Evolutionary conservation across 306 rosid genomes (phyloP), one percentile per base, ranked within the genome.

Genomic region (Macrotyloma uniflorum): DNA sequence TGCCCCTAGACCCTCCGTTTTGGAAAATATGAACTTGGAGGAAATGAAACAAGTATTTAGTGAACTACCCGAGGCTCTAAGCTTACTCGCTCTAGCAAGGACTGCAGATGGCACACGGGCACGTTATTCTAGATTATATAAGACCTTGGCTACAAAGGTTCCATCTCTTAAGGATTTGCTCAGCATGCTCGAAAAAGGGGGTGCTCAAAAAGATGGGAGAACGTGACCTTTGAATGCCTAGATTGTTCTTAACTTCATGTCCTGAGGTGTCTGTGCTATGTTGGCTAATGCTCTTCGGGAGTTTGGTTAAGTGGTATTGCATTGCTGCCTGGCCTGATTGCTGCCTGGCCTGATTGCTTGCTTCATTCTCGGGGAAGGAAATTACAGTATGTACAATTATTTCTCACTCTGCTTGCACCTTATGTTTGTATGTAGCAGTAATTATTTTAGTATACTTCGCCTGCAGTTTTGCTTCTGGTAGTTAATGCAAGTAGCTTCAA

Each of bases 81-180:
- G 98, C 85, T 83, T 95, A 85, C 98, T 95, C 78, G 94, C 98
- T 74, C 82, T 91, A 61, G 98, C 98, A 82, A 91, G 98, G 80
- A 92, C 98, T 0, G 92, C 97, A 8, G 98, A 92, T 81, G 98
- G 97, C 64, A 95, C 98, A 24, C 84, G 96, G 67, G 98, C 98
- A 11, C 90, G 98, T 14, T 95, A 90, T 82, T 91, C 97, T 67
- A 88, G 98, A 83, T 82, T 92, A 19, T 95, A 91, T 73, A 80
- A 90, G 84, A 95, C 98, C 84, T 86, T 95, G 80, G 98, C 98
- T 78, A 76, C 93, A 83, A 95, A 95, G 83, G 98, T 95, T 83
- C 97, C 98, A 19, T 89, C 93, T 0, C 83, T 95, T 45, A 91
- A 85, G 89, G 97, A 92, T 79, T 86, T 89, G 65, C 92, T 95